phyloP scores from a whole-genome alignment of 2,329 filamentous ascomycete species.

The Pseudogymnoascus sp. region DNA sequence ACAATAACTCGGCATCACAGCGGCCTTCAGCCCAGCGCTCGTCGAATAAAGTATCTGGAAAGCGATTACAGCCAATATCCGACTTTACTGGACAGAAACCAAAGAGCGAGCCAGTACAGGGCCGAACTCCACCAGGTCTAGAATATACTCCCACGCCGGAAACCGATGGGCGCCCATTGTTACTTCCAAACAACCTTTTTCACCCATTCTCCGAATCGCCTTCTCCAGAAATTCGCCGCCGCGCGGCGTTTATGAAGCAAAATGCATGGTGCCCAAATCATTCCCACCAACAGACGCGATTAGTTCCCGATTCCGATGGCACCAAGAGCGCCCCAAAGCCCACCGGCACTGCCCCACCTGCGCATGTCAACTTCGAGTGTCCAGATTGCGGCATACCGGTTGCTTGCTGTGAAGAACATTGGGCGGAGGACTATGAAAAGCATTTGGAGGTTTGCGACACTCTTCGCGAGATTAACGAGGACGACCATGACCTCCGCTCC shows the following conservation, averaged over 20 bases:
- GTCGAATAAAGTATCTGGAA: slow-evolving; percentile 16
- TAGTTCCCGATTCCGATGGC: slow-evolving; percentile 57
- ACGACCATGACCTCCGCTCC: slow-evolving; percentile 89
- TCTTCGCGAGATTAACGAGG: slow-evolving; percentile 88
- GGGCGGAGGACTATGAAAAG: slow-evolving; percentile 89
- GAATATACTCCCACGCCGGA: slow-evolving; percentile 19
- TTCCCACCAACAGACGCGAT: slow-evolving; percentile 68
- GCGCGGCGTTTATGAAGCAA: slow-evolving; percentile 85
- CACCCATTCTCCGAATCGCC: slow-evolving; percentile 87
- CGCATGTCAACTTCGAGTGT: slow-evolving; percentile 88
- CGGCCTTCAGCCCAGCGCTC: slow-evolving; percentile 14
- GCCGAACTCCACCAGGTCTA: slow-evolving; percentile 19
- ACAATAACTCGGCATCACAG: slow-evolving; percentile 14
- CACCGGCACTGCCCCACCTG: slow-evolving; percentile 55
- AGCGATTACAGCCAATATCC: slow-evolving; percentile 20
- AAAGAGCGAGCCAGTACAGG: slow-evolving; percentile 23
- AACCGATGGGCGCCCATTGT: slow-evolving; percentile 22
- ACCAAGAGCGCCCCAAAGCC: slow-evolving; percentile 52
- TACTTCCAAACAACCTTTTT: slow-evolving; percentile 71
- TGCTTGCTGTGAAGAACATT: slow-evolving; percentile 90
- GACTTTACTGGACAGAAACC: slow-evolving; percentile 20
- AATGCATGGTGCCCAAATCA: slow-evolving; percentile 93
- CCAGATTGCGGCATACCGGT: slow-evolving; percentile 92
- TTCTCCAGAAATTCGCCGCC: slow-evolving; percentile 75
- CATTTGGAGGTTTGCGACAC: slow-evolving; percentile 91